Base-by-base conservation (phyloP, 768 basidiomycete species). In the Xerocomellus chrysenteron region DNA sequence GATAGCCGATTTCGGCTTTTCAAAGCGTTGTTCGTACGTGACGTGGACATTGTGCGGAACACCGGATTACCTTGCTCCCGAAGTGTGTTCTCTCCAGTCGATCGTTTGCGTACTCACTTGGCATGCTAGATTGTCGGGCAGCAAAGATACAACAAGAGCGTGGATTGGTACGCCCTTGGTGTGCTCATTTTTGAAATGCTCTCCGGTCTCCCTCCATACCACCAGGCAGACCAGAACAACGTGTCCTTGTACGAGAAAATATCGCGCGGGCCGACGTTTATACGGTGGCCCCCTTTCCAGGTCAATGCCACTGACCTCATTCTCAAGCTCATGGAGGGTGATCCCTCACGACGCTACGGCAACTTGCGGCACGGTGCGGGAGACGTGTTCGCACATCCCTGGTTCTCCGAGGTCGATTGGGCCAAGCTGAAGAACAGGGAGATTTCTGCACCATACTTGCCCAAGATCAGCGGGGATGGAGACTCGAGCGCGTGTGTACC, bases 141-240 rank as follows among this genome's bases (percentile, higher is more conserved):
- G 69, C 82, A 85, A 55, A 81, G 94, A 7, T 98, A 99, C 70
- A 96, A 95, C 69, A 96, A 97, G 72, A 89, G 87, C 55, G 96
- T 98, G 2, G 97, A 99, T 68, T 99, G 95, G 95, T 99, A 98
- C 75, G 96, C 97, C 1, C 82, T 98, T 50, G 97, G 97, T 49
- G 92, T 99, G 52, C 85, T 99, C 58, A 90, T 95, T 54, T 99
- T 90, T 70, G 97, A 99, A 74, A 98, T 98, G 95, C 82, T 99
- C 43, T 94, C 91, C 0, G 97, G 97, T 9, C 86, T 90, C 28
- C 93, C 95, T 28, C 97, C 97, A 0, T 98, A 94, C 77, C 95
- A 97, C 74, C 88, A 91, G 70, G 77, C 82, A 26, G 92, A 93
- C 68, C 83, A 78, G 46, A 91, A 93, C 66, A 95, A 91, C 21